A percentile compares a stretch with the other conserved stretches of the same genome.
These are phyloP conservation scores for Primulina tabacum DNA, from an alignment of 257 asterid genomes.

Conservation along the genomic window DNA sequence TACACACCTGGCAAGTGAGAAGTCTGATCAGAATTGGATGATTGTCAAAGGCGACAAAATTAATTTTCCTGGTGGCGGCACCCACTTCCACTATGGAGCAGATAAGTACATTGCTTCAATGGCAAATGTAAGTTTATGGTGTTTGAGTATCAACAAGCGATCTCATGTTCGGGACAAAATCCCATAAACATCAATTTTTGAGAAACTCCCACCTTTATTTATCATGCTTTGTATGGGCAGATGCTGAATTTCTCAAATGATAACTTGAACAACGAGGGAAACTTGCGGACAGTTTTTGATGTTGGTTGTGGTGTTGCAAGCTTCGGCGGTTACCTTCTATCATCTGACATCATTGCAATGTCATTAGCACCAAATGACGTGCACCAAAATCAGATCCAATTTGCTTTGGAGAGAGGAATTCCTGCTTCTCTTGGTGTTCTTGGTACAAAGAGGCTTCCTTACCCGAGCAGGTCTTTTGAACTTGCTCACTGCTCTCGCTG, in stretches of 20 bases:
- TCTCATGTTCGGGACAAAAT: constrained; percentile 1
- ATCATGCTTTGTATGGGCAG: constrained; percentile 39
- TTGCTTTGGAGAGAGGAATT: constrained; percentile 93
- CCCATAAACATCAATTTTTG: background rate
- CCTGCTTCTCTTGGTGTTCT: constrained; percentile 97
- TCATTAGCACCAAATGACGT: constrained; percentile 94
- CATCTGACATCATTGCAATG: constrained; percentile 84
- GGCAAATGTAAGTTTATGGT: constrained; percentile 65
- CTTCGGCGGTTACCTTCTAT: constrained; percentile 88
- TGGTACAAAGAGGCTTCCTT: constrained; percentile 94
- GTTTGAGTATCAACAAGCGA: constrained; percentile 14
- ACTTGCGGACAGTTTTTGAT: constrained; percentile 77
- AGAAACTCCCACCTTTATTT: constrained; percentile 14
- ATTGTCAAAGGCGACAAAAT: constrained; percentile 85
- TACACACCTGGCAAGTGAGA: constrained; percentile 91
- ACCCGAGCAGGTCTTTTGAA: constrained; percentile 95
- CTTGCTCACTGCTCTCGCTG: constrained; percentile 95
- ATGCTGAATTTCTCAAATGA: constrained; percentile 73
- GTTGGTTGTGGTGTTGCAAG: constrained; percentile 99
- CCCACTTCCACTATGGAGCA: constrained; percentile 95
- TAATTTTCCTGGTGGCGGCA: constrained; percentile 90
- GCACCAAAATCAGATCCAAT: constrained; percentile 95
- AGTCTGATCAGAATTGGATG: constrained; percentile 99
- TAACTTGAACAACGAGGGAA: constrained; percentile 72
- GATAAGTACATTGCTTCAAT: constrained; percentile 83